These are phyloP conservation scores for Hanseniaspora sp. DNA, from an alignment of 1,139 yeast species.

Conservation along the genomic window DNA sequence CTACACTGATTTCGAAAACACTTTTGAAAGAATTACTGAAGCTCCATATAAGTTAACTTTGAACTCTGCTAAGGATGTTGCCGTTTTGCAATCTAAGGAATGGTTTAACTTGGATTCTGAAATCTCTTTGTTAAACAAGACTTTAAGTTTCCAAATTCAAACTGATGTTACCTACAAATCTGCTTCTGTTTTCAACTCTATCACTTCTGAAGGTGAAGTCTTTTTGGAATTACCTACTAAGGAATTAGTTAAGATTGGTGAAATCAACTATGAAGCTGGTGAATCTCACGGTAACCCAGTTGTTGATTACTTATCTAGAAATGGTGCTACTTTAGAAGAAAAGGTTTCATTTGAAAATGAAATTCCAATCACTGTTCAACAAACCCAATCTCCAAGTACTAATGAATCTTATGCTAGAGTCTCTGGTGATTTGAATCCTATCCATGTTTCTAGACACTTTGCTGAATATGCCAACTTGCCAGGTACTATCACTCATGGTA, in stretches of 20 bases:
- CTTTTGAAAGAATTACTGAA: constrained; percentile 81
- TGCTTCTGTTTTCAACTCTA: constrained; percentile 64
- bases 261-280: constrained; percentile 82
- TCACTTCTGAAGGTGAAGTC: constrained; percentile 75
- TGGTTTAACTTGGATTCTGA: constrained; percentile 80
- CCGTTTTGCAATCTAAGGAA: constrained; percentile 87
- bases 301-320: constrained; percentile 79
- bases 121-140: constrained; percentile 63
- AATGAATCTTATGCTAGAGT: constrained; percentile 95
- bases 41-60: constrained; percentile 73
- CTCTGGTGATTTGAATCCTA: constrained; percentile 97
- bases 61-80: constrained; percentile 74
- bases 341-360: constrained; percentile 82
- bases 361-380: constrained; percentile 66
- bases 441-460: constrained; percentile 91
- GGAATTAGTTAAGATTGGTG: constrained; percentile 79
- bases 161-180: constrained; percentile 74
- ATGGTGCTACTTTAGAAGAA: constrained; percentile 89
- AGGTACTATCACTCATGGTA: constrained; percentile 97
- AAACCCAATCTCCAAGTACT: constrained; percentile 46
- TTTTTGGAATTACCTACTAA: constrained; percentile 83
- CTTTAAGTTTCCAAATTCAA: constrained; percentile 80
- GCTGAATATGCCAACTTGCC: constrained; percentile 88
- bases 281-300: constrained; percentile 96
- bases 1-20: constrained; percentile 76